A percentile compares a stretch with the other conserved stretches of the same genome.
phyloP scores from a whole-genome alignment of 2,329 filamentous ascomycete genomes.

The Thielaviopsis punctulata region DNA sequence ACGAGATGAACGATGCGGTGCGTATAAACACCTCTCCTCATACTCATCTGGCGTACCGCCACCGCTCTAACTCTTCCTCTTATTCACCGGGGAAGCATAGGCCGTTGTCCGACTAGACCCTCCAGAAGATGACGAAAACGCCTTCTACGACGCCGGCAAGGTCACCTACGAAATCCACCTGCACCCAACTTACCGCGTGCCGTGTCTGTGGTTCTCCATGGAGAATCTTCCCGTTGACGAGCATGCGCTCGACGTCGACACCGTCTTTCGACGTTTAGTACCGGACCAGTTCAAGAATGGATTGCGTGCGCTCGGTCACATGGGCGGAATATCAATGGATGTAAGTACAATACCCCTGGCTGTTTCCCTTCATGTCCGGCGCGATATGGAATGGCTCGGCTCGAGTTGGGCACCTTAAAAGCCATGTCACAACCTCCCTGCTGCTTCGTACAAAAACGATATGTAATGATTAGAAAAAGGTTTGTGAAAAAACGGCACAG shows the following conservation, averaged over 20 bases:
- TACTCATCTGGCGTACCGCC: background rate
- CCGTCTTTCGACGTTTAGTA: constrained; percentile 54
- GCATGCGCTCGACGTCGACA: constrained; percentile 44
- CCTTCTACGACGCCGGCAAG: constrained; percentile 22
- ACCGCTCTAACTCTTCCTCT: background rate
- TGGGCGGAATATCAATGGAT: constrained; percentile 60
- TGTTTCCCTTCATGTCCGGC: background rate
- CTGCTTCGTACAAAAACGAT: no score
- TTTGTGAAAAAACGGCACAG: background rate
- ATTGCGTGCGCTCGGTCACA: constrained; percentile 42
- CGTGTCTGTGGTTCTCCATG: constrained; percentile 60
- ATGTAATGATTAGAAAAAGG: background rate
- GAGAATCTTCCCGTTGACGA: constrained; percentile 39
- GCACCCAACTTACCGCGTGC: constrained; percentile 57
- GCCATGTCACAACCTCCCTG: no score
- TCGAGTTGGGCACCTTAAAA: no score
- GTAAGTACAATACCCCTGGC: constrained; percentile 33
- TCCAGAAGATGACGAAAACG: background rate
- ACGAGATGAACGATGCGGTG: constrained; percentile 36
- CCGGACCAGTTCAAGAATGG: constrained; percentile 45
- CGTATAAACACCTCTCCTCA: background rate
- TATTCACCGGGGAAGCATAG: no score
- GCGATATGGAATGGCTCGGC: no score
- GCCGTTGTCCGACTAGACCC: constrained; percentile 1
- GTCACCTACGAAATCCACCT: constrained; percentile 59